Percentiles rank a stretch among this genome's conserved stretches.
These are phyloP conservation scores for Nitzschia palea DNA, from an alignment of 108 stramenopile genomes.

Conservation along the genomic window DNA sequence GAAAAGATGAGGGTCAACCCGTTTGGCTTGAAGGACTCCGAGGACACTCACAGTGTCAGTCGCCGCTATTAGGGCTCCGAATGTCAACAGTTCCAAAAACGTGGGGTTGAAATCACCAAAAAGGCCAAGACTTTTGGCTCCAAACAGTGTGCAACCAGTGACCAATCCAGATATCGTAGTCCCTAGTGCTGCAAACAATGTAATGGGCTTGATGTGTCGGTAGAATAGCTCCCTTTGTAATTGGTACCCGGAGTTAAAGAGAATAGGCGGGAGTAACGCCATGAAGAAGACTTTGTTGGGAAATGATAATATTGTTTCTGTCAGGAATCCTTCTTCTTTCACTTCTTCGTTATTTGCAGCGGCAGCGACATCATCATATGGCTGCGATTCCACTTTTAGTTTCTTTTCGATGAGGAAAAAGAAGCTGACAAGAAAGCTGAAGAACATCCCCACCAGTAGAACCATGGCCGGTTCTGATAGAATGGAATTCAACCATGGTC, in stretches of 20 bases:
- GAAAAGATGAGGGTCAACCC: constrained; percentile 76
- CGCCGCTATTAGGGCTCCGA: constrained; percentile 79
- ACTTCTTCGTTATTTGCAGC: constrained; percentile 2
- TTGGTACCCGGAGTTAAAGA: constrained; percentile 82
- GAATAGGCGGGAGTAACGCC: constrained; percentile 79
- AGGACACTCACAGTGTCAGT: constrained; percentile 83
- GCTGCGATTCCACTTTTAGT: background rate
- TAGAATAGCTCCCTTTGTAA: constrained; percentile 61
- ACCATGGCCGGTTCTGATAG: constrained; percentile 70
- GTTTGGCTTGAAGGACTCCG: constrained; percentile 62
- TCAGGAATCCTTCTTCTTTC: constrained; percentile 5
- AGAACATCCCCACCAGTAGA: constrained; percentile 55
- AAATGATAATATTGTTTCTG: constrained; percentile 46
- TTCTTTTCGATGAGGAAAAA: constrained; percentile 6
- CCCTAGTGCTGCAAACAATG: constrained; percentile 65
- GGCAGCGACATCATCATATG: constrained; percentile 5
- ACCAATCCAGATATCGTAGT: constrained; percentile 58
- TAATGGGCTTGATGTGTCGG: constrained; percentile 60
- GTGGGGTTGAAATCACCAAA: constrained; percentile 40
- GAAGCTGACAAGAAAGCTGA: constrained; percentile 37
- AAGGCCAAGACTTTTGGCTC: constrained; percentile 15
- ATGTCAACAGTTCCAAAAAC: constrained; percentile 65
- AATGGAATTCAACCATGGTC: constrained; percentile 31
- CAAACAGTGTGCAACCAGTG: constrained; percentile 49
- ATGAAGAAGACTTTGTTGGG: constrained; percentile 70